A percentile compares a stretch with the other conserved stretches of the same genome.
These are phyloP conservation scores for Dothistroma pini DNA, from an alignment of 2,329 filamentous ascomycete species.

Conservation along the genomic window DNA sequence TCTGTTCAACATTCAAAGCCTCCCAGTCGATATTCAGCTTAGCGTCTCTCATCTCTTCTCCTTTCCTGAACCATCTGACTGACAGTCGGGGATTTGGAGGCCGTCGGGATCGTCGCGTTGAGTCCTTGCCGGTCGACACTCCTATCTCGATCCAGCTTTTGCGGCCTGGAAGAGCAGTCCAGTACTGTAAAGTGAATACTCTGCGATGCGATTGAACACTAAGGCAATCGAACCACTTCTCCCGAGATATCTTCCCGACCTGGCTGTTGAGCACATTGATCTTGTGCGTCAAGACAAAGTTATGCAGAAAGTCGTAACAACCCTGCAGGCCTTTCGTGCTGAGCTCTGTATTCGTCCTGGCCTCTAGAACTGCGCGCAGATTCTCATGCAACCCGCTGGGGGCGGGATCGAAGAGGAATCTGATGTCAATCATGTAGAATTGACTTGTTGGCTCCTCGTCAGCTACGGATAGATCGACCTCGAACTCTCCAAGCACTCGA, in stretches of 20 bases:
- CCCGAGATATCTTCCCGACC: constrained; percentile 63
- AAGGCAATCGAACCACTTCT: constrained; percentile 73
- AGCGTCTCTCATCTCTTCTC: constrained; percentile 66
- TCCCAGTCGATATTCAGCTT: constrained; percentile 62
- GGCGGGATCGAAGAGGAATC: constrained; percentile 73
- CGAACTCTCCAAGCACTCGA: constrained; percentile 76
- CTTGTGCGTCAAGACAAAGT: constrained; percentile 85
- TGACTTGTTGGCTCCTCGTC: constrained; percentile 79
- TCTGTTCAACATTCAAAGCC: constrained; percentile 66
- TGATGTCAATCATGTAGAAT: constrained; percentile 91
- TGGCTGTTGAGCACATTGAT: constrained; percentile 78
- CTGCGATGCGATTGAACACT: constrained; percentile 76
- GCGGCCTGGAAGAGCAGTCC: constrained; percentile 64
- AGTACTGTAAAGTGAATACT: constrained; percentile 85
- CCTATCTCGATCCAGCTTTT: constrained; percentile 94
- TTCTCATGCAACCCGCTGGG: constrained; percentile 57
- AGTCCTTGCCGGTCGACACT: constrained; percentile 60
- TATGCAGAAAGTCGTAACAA: constrained; percentile 83
- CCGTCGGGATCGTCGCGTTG: constrained; percentile 31
- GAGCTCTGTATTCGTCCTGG: constrained; percentile 67
- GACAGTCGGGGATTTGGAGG: constrained; percentile 42
- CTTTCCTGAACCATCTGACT: constrained; percentile 80
- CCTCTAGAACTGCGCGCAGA: constrained; percentile 65
- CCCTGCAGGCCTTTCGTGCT: constrained; percentile 67
- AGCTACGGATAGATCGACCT: constrained; percentile 86